Evolutionary conservation across 768 basidiomycete species (phyloP), one percentile per base, ranked within the genome.

Genomic region (Imleria badia): DNA sequence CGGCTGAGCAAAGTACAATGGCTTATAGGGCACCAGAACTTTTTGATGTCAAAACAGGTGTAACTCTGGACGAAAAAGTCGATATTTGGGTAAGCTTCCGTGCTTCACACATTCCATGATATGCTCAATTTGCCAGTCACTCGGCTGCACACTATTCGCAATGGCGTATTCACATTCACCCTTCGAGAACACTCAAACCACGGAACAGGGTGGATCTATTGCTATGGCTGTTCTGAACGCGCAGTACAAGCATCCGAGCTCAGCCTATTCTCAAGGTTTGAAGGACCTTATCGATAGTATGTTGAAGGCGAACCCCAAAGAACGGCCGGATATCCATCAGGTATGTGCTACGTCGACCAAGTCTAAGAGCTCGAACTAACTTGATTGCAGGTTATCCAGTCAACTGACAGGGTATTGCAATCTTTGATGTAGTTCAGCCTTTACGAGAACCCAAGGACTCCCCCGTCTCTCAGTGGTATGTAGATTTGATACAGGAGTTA

Each of bases 1-100:
- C 97, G 3, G 94, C 93, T 17, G 97, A 99, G 71, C 95, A 96
- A 71, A 96, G 94, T 60, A 94, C 94, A 13, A 98, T 99, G 97
- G 91, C 97, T 0, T 99, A 96, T 64, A 86, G 97, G 19, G 95
- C 97, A 2, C 97, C 97, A 0, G 97, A 99, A 66, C 77, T 99
- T 20, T 99, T 98, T 67, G 97, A 99, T 63, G 95, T 97, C 52
- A 96, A 96, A 69, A 98, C 94, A 6, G 92, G 91, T 22, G 75
- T 81, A 38, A 83, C 77, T 1, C 73, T 98, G 9, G 92, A 97
- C 62, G 96, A 98, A 74, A 95, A 94, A 66, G 94, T 97, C 12
- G 94, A 97, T 67, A 94, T 97, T 31, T 97, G 94, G 94, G 94
- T 93, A 74, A 52, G 84, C 70, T 23, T 19, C 12, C 33, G 26